Base-by-base conservation (phyloP, 1,284 basidiomycete genomes). In the Sanghuangporus weigelae region DNA sequence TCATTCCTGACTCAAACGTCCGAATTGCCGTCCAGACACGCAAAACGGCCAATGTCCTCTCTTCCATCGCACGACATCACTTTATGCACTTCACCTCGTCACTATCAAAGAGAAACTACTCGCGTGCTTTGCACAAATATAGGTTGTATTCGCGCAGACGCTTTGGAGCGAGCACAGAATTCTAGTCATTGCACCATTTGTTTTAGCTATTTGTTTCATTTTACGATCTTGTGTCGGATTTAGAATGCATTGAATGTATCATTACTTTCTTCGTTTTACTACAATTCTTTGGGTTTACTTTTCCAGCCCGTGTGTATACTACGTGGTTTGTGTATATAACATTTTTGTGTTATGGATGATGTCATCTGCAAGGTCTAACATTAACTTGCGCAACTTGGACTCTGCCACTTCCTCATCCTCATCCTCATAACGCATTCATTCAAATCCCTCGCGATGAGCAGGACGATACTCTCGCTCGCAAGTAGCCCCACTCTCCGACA, bases 401-500 rank as follows among this genome's bases (percentile, higher is more conserved):
- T 19, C 16, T 46, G 2, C 44, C 16, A 46, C 7, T 3, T 46
- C 12, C 44, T 46, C 44, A 46, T 3, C 14, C 54, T 56, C n/a
- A 36, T 36, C 21, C 16, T 38, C 35, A 11, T n/a, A 56, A 3
- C 35, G 12, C 53, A 5, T 14, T 55, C 53, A 16, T 21, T 35
- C 35, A n/a, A 2, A 14, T 1, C 3, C 6, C 21, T 14, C 10
- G 35, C 19, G 14, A 64, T 60, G 60, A 65, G 49, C 49, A 65
- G 39, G 63, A 23, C 44, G 4, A n/a, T 60, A 23, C 72, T 82
- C 53, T 68, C 61, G 16, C 70, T 84, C 31, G 71, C 71, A 23
- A 77, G 77, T 60, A 83, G 88, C 60, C 79, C 76, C 26, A 84
- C 85, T 4, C 72, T 89, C 21, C 76, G 76, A 23, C 72, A 81